A percentile compares a stretch with the other conserved stretches of the same genome.
Evolutionary conservation across 2,329 filamentous ascomycete genomes (phyloP).

Genomic region (Colletotrichum zoysiae): DNA sequence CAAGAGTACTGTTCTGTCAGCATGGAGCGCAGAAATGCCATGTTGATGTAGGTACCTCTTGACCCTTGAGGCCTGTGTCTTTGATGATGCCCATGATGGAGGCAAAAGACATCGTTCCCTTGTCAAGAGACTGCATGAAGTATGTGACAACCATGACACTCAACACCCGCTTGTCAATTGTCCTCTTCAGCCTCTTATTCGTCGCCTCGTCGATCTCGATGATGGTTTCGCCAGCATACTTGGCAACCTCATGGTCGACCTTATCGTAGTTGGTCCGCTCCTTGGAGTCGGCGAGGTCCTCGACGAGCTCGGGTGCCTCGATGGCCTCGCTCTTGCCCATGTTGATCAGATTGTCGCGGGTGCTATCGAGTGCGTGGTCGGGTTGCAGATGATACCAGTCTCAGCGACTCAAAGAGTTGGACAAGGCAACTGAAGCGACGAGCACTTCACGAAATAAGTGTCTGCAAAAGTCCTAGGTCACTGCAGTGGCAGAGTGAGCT

Average conservation of each 20-base stretch:
- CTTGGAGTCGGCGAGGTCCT: slow-evolving; percentile 19
- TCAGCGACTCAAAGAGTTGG: not conserved
- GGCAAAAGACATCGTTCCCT: slow-evolving; percentile 47
- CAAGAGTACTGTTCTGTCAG: slow-evolving; percentile 49
- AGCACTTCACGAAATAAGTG: not conserved
- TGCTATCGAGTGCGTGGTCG: not conserved
- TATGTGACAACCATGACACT: slow-evolving; percentile 65
- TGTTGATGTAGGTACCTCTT: slow-evolving; percentile 30
- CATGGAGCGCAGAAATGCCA: not conserved
- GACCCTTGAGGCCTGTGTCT: slow-evolving; percentile 51
- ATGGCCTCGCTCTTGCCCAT: slow-evolving; percentile 18
- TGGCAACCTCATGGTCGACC: slow-evolving; percentile 33
- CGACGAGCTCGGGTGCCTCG: slow-evolving; percentile 16
- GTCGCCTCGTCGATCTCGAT: slow-evolving; percentile 62
- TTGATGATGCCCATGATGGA: slow-evolving; percentile 47
- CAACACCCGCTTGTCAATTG: slow-evolving; percentile 62
- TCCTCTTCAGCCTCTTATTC: slow-evolving; percentile 63
- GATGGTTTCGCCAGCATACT: slow-evolving; percentile 39
- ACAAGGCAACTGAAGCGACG: not conserved
- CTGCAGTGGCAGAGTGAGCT: not conserved
- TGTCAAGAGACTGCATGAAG: slow-evolving; percentile 55
- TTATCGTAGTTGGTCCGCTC: slow-evolving; percentile 30
- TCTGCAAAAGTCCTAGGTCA: not conserved
- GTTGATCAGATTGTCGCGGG: not conserved
- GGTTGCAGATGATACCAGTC: not conserved